These are phyloP conservation scores for Phialophora macrospora DNA, from an alignment of 2,329 filamentous ascomycete species.

Conservation along the genomic window DNA sequence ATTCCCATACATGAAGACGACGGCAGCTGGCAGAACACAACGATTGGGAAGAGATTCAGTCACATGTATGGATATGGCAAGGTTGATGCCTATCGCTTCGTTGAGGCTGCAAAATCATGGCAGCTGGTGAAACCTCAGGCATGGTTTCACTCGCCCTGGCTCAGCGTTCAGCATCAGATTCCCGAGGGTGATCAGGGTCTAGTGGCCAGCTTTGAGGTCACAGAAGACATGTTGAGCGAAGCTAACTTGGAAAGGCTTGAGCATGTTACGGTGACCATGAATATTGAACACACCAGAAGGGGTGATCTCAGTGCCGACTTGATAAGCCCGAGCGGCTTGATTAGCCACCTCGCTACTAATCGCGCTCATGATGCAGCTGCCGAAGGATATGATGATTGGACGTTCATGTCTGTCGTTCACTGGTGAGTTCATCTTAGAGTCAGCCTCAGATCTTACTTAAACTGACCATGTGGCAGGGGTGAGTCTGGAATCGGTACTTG, in stretches of 20 bases:
- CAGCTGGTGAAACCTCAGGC: slow-evolving; percentile 90
- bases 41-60: slow-evolving; percentile 83
- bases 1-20: slow-evolving; percentile 75
- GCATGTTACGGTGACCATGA: slow-evolving; percentile 98
- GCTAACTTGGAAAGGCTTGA: slow-evolving; percentile 87
- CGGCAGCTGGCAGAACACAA: slow-evolving; percentile 80
- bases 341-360: slow-evolving; percentile 80
- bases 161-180: slow-evolving; percentile 83
- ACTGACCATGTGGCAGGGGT: slow-evolving; percentile 64
- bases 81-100: slow-evolving; percentile 82
- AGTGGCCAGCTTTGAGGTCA: slow-evolving; percentile 80
- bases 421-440: slow-evolving; percentile 66
- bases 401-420: slow-evolving; percentile 97
- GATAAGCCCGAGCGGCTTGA: slow-evolving; percentile 77
- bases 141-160: slow-evolving; percentile 93
- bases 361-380: slow-evolving; percentile 70
- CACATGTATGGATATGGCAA: slow-evolving; percentile 97
- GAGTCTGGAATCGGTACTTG: slow-evolving; percentile 86
- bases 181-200: slow-evolving; percentile 84
- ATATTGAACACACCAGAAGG: slow-evolving; percentile 81
- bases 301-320: slow-evolving; percentile 93
- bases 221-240: slow-evolving; percentile 74
- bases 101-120: slow-evolving; percentile 85
- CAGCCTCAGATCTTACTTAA: slow-evolving; percentile 37
- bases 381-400: slow-evolving; percentile 89